phyloP scores from a whole-genome alignment of 768 basidiomycete species.

The Pholiota molesta region DNA sequence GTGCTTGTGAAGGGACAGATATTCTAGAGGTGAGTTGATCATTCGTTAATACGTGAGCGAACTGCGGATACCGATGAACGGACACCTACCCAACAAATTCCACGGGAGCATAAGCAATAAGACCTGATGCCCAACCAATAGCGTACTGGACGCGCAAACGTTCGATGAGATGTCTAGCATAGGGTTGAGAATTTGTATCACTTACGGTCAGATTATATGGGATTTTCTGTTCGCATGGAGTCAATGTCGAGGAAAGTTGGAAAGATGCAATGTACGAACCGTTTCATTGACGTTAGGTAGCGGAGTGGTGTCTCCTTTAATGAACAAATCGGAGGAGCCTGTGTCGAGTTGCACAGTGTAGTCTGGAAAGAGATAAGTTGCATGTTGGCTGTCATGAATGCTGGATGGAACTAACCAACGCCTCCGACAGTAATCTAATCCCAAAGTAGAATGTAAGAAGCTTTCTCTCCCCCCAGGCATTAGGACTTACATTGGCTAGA shows the following conservation, averaged over 20 bases:
- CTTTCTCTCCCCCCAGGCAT: background rate
- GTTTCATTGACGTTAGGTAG: constrained; percentile 52
- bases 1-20: constrained; percentile 68
- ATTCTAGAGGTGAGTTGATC: constrained; percentile 44
- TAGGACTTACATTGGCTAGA: constrained; percentile 65
- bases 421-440: constrained; percentile 69
- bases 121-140: constrained; percentile 76
- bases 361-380: constrained; percentile 38
- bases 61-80: background rate
- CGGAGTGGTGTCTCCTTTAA: constrained; percentile 49
- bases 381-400: background rate
- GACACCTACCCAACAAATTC: constrained; percentile 68
- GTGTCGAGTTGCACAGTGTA: constrained; percentile 83
- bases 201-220: constrained; percentile 68
- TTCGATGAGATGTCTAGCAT: background rate
- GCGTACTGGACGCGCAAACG: constrained; percentile 59
- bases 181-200: background rate
- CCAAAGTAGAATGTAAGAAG: constrained; percentile 12
- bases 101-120: constrained; percentile 61
- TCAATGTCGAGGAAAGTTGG: constrained; percentile 14
- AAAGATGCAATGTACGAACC: constrained; percentile 37
- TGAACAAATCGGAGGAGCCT: constrained; percentile 84
- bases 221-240: constrained; percentile 34
- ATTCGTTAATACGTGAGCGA: background rate
- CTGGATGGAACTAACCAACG: constrained; percentile 43